Conservation (phyloP, 108 stramenopile species). For the Parmales sp. region DNA sequence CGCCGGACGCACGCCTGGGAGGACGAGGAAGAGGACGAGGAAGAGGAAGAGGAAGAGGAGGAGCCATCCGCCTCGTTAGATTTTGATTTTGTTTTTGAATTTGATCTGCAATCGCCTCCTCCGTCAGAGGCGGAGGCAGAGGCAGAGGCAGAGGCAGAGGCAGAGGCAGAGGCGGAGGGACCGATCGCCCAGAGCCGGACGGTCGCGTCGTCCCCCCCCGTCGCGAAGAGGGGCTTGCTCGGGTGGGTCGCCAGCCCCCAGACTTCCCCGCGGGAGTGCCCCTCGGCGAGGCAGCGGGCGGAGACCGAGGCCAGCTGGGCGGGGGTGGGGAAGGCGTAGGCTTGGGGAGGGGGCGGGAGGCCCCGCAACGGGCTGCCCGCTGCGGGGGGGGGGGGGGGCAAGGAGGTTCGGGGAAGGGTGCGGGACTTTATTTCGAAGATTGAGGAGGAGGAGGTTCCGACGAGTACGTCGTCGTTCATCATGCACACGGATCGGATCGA, state of each 20-base stretch:
- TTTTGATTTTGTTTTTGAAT: no score
- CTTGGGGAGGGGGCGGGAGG: neutral
- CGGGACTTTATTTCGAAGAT: slow-evolving; percentile 27
- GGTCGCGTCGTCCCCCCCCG: slow-evolving; percentile 42
- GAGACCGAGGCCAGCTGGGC: neutral
- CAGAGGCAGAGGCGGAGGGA: no score
- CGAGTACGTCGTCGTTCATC: slow-evolving; percentile 21
- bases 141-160: no score
- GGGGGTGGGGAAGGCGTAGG: slow-evolving; percentile 21
- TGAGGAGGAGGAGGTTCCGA: slow-evolving; percentile 34
- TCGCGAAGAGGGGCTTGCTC: slow-evolving; percentile 28
- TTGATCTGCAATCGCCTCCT: no score
- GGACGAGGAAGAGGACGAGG: no score
- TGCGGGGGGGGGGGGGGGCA: slow-evolving; percentile 34
- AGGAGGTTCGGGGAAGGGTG: slow-evolving; percentile 20
- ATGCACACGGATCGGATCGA: slow-evolving; percentile 32
- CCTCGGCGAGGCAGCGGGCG: slow-evolving; percentile 13
- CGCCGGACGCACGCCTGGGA: neutral
- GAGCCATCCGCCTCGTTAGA: no score
- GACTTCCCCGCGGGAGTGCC: slow-evolving; percentile 35
- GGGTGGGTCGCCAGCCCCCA: slow-evolving; percentile 49
- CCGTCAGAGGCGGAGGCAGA: no score
- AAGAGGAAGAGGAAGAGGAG: no score
- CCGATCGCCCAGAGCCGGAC: slow-evolving; percentile 35
- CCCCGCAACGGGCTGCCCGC: neutral